A percentile compares a stretch with the other conserved stretches of the same genome.
phyloP scores from a whole-genome alignment of 1,284 basidiomycete species.

The Coriolopsis trogii region DNA sequence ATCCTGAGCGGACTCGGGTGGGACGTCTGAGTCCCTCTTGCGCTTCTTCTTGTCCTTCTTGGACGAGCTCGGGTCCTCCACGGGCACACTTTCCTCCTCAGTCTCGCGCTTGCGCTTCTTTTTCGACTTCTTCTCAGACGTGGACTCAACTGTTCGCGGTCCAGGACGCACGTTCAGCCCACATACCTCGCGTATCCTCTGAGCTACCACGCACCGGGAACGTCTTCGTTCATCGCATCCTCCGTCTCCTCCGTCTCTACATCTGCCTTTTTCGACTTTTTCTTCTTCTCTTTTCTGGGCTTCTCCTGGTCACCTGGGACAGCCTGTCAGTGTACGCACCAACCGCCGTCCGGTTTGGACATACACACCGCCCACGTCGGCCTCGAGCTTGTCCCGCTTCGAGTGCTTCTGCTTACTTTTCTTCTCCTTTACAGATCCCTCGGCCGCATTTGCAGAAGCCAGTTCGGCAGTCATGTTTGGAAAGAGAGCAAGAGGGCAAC shows the following conservation, averaged over 20 bases:
- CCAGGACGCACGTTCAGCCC: background rate
- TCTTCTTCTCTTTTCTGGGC: constrained; percentile 30
- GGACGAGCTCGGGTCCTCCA: constrained; percentile 17
- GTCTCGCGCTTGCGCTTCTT: constrained; percentile 34
- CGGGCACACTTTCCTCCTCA: constrained; percentile 6
- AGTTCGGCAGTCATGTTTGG: constrained; percentile 11
- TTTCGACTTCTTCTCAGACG: constrained; percentile 26
- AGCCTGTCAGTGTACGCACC: constrained; percentile 7
- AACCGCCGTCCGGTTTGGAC: no score
- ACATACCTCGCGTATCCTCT: background rate
- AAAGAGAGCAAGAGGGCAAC: background rate
- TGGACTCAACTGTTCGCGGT: constrained; percentile 16
- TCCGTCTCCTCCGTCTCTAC: background rate
- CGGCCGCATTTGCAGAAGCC: background rate
- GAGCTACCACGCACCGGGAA: constrained; percentile 16
- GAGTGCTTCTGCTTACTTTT: constrained; percentile 28
- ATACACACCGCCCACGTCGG: constrained; percentile 32
- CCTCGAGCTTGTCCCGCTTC: constrained; percentile 9
- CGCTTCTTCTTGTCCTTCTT: constrained; percentile 31
- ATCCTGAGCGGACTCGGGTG: constrained; percentile 5
- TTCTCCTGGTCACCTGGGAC: constrained; percentile 14
- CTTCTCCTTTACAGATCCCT: constrained; percentile 19
- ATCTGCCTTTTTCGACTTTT: constrained; percentile 12
- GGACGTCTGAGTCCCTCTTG: constrained; percentile 17
- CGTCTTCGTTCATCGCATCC: constrained; percentile 20